phyloP scores from a whole-genome alignment of 208 protist species.

The Naegleria gruberi region DNA sequence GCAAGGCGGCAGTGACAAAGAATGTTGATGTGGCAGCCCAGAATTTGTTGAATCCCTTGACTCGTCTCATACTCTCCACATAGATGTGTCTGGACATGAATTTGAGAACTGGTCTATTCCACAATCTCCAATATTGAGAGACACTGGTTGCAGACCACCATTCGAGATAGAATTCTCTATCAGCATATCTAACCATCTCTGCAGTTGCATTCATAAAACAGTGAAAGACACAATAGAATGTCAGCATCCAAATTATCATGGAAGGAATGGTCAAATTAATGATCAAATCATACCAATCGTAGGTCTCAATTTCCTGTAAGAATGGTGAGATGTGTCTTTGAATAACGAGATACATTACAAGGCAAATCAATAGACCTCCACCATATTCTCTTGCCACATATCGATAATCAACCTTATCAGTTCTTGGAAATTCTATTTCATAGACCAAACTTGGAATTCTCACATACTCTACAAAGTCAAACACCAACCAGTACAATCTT shows the following conservation, averaged over 20 bases:
- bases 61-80: conserved; percentile 9
- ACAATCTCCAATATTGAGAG: conserved; percentile 23
- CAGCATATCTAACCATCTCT: not conserved
- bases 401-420: not conserved
- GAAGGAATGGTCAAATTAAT: not conserved
- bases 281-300: not conserved
- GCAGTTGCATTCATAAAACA: conserved; percentile 10
- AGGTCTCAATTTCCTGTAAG: not conserved
- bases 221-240: conserved; percentile 24
- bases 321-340: not conserved
- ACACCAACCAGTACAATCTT: not conserved
- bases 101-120: conserved; percentile 21
- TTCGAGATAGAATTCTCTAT: conserved; percentile 22
- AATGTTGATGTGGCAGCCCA: not conserved
- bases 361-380: not conserved
- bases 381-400: not conserved
- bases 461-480: not conserved
- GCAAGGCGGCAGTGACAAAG: conserved; percentile 12
- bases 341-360: not conserved
- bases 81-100: conserved; percentile 24
- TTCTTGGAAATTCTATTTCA: conserved; percentile 18
- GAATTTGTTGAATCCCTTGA: not conserved
- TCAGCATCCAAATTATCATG: not conserved
- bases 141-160: conserved; percentile 23
- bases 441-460: conserved; percentile 12